phyloP scores from a whole-genome alignment of 768 basidiomycete genomes.

The Pleurotus platypus region DNA sequence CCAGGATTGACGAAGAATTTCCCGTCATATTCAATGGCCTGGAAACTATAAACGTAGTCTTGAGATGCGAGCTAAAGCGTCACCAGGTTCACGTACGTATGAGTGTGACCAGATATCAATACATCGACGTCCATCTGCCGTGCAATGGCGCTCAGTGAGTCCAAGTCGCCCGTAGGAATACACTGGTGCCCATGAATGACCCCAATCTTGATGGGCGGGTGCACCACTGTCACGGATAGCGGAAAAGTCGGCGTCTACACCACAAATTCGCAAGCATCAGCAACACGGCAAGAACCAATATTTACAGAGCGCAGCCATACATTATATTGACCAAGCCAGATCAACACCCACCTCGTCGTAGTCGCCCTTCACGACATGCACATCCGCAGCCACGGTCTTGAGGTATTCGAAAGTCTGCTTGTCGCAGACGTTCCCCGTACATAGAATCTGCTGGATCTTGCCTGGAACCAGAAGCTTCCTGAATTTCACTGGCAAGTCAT shows the following conservation, averaged over 20 bases:
- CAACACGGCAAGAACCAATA: too few species aligned
- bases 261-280: not conserved
- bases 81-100: constrained; percentile 59
- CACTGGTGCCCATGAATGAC: constrained; percentile 93
- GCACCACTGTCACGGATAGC: constrained; percentile 73
- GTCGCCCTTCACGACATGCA: constrained; percentile 89
- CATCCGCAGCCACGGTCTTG: constrained; percentile 89
- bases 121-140: constrained; percentile 99
- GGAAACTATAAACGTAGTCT: constrained; percentile 55
- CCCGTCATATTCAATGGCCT: constrained; percentile 87
- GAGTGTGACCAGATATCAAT: constrained; percentile 89
- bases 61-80: not conserved
- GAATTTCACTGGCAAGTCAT: constrained; percentile 94
- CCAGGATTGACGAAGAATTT: constrained; percentile 97
- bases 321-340: not conserved
- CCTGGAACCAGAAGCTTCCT: constrained; percentile 94
- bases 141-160: constrained; percentile 84
- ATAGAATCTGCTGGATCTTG: constrained; percentile 97
- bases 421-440: constrained; percentile 97
- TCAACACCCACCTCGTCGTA: constrained; percentile 78
- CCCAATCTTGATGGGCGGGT: constrained; percentile 87
- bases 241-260: constrained; percentile 68
- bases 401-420: constrained; percentile 97
- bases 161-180: constrained; percentile 88
- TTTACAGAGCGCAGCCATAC: not conserved